Conservation (phyloP, 1,284 basidiomycete genomes). For the Serendipita sp. region DNA sequence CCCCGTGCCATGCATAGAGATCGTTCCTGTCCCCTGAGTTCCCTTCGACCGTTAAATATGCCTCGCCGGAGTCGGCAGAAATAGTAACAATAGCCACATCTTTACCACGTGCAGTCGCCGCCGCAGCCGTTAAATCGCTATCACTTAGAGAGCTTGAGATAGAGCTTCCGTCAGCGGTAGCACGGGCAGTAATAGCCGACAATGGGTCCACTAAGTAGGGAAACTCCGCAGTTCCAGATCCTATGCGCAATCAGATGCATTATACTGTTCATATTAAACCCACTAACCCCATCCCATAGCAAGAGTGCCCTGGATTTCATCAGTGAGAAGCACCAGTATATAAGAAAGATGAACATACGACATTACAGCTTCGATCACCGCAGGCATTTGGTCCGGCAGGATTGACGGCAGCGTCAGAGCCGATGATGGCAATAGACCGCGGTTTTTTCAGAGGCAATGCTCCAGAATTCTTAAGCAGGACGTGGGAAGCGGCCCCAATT, state of each 20-base stretch:
- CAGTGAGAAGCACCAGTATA: background rate
- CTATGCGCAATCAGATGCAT: background rate
- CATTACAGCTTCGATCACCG: conserved; percentile 6
- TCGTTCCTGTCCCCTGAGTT: conserved; percentile 12
- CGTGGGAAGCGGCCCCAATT: conserved; percentile 29
- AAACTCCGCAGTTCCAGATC: conserved; percentile 26
- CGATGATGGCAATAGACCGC: conserved; percentile 13
- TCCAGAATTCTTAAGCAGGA: conserved; percentile 33
- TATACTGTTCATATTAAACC: background rate
- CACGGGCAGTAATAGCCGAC: conserved; percentile 27
- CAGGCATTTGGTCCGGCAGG: conserved; percentile 5
- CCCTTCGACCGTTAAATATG: conserved; percentile 22
- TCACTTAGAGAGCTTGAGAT: conserved; percentile 29
- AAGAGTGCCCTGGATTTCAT: conserved; percentile 19
- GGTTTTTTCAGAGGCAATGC: conserved; percentile 13
- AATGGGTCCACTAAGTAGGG: conserved; percentile 27
- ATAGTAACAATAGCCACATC: conserved; percentile 28
- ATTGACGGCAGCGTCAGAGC: conserved; percentile 16
- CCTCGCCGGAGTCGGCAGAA: conserved; percentile 26
- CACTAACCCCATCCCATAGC: conserved; percentile 35
- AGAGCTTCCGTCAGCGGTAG: conserved; percentile 24
- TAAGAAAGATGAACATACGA: background rate
- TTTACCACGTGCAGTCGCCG: conserved; percentile 16
- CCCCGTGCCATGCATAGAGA: conserved; percentile 19
- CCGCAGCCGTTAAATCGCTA: conserved; percentile 21